Conservation (phyloP, 768 basidiomycete species). For the Astraeus odoratus region DNA sequence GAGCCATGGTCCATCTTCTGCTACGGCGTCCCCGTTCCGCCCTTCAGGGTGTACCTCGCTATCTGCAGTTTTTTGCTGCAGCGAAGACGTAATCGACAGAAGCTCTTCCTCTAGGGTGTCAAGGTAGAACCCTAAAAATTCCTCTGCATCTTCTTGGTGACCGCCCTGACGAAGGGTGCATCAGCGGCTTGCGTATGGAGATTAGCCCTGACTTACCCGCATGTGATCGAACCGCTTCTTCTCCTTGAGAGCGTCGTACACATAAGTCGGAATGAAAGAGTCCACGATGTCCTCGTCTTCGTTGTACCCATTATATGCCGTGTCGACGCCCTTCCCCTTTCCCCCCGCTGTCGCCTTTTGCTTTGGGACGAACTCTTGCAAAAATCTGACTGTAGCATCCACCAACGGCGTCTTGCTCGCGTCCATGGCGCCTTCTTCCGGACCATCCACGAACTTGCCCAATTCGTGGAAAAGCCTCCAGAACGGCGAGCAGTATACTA, state of each 20-base stretch:
- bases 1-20: conserved; percentile 74
- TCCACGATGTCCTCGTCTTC: conserved; percentile 47
- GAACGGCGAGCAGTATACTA: conserved; percentile 88
- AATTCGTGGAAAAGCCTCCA: conserved; percentile 70
- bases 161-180: conserved; percentile 55
- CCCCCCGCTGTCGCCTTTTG: conserved; percentile 15
- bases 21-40: conserved; percentile 12
- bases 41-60: conserved; percentile 9
- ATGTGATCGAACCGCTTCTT: conserved; percentile 92
- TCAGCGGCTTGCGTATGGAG: neutral
- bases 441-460: conserved; percentile 40
- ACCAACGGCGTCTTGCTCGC: conserved; percentile 47
- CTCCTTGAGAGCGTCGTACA: conserved; percentile 91
- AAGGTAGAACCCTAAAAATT: conserved; percentile 96
- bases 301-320: conserved; percentile 11
- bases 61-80: conserved; percentile 34
- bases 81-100: conserved; percentile 51
- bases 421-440: conserved; percentile 20
- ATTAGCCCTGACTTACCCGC: conserved; percentile 51
- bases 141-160: conserved; percentile 97
- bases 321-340: conserved; percentile 38
- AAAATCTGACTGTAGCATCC: conserved; percentile 63
- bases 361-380: conserved; percentile 61
- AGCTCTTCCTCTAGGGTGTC: conserved; percentile 94
- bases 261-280: conserved; percentile 76